These are phyloP conservation scores for Multifurca ochricompacta DNA, from an alignment of 768 basidiomycete species.

Conservation along the genomic window DNA sequence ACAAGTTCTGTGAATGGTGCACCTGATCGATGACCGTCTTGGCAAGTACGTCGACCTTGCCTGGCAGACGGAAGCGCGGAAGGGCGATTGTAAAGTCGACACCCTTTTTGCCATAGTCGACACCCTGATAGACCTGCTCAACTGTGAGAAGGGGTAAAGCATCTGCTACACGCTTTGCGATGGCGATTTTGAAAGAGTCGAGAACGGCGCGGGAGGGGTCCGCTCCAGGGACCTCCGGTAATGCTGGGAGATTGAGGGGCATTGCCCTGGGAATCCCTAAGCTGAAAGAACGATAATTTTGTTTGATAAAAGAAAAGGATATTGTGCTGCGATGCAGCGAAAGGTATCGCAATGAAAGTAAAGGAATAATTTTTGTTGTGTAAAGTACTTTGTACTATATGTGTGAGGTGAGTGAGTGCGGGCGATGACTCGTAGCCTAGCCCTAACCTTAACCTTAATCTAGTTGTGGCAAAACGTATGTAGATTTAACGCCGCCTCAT, in stretches of 20 bases:
- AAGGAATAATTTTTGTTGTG: constrained; percentile 13
- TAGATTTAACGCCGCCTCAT: too few species aligned
- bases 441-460: constrained; percentile 3
- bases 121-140: constrained; percentile 75
- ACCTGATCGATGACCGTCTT: constrained; percentile 68
- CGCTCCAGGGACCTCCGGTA: constrained; percentile 38
- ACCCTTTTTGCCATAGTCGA: constrained; percentile 91
- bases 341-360: background rate
- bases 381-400: too few species aligned
- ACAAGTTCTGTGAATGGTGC: background rate
- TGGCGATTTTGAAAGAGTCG: constrained; percentile 75
- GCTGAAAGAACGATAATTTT: background rate
- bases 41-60: constrained; percentile 73
- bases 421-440: background rate
- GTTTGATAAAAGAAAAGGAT: background rate
- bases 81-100: constrained; percentile 87
- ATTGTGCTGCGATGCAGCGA: constrained; percentile 15
- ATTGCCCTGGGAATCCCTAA: background rate
- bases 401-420: too few species aligned
- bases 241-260: constrained; percentile 25
- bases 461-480: too few species aligned
- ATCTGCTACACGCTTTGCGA: constrained; percentile 64
- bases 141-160: constrained; percentile 56
- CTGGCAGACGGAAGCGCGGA: constrained; percentile 82
- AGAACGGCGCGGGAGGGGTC: constrained; percentile 62